Percentiles rank a stretch among this genome's conserved stretches.
Conservation (phyloP, 2,329 filamentous ascomycete genomes). For the Botrytis medusae region DNA sequence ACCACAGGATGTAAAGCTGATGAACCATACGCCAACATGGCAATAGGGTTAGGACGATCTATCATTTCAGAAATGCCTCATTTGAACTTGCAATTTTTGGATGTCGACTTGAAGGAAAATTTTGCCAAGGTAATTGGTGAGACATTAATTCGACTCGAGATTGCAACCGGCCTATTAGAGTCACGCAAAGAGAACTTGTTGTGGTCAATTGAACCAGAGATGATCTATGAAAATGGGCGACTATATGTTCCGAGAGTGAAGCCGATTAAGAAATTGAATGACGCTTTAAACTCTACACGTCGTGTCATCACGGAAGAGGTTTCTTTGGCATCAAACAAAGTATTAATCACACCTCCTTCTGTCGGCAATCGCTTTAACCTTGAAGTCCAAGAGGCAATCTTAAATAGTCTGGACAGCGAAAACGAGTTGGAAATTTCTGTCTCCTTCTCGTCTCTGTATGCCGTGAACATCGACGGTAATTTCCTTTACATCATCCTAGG, state of each 20-base stretch:
- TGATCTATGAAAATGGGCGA: constrained; percentile 22
- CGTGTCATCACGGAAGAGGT: constrained; percentile 24
- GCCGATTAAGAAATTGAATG: constrained; percentile 21
- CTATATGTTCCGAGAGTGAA: constrained; percentile 27
- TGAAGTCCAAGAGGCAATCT: background rate
- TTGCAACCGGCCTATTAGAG: background rate
- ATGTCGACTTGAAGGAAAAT: constrained; percentile 22
- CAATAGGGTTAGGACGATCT: constrained; percentile 28
- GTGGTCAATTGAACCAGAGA: constrained; percentile 29
- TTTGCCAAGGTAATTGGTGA: constrained; percentile 23
- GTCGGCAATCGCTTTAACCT: background rate
- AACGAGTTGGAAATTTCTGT: constrained; percentile 6
- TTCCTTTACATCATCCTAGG: constrained; percentile 12
- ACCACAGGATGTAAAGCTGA: constrained; percentile 23
- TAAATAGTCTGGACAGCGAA: background rate
- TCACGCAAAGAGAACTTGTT: constrained; percentile 17
- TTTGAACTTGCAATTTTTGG: constrained; percentile 28
- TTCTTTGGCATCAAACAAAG: background rate
- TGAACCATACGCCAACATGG: constrained; percentile 27
- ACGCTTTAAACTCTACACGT: constrained; percentile 24
- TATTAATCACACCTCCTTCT: background rate
- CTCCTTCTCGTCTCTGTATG: constrained; percentile 4
- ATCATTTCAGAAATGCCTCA: constrained; percentile 29
- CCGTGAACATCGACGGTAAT: background rate
- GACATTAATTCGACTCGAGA: constrained; percentile 21